phyloP scores from a whole-genome alignment of 176 grass and related monocot genomes.

The Musa schizocarpa region DNA sequence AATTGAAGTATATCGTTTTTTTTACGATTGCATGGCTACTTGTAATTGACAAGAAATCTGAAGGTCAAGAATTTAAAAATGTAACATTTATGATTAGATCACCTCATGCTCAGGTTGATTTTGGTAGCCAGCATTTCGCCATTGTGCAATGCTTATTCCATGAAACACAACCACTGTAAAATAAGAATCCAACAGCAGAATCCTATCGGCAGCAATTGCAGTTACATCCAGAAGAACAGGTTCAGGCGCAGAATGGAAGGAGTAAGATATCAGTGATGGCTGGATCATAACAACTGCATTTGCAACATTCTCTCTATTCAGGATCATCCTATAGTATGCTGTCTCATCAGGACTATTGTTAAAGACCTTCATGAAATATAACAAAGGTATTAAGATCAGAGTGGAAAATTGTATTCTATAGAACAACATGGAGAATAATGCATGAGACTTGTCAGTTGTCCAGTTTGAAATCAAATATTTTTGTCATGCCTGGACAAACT shows the following conservation, averaged over 20 bases:
- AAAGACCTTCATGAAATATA: constrained; percentile 10
- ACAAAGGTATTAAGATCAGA: not conserved
- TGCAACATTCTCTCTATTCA: constrained; percentile 14
- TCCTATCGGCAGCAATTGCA: constrained; percentile 13
- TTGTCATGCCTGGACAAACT: constrained; percentile 75
- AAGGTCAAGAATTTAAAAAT: not conserved
- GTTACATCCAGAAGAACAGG: constrained; percentile 19
- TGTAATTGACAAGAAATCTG: not conserved
- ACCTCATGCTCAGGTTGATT: constrained; percentile 80
- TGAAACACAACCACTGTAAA: constrained; percentile 15
- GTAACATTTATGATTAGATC: constrained; percentile 6
- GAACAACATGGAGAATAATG: constrained; percentile 17
- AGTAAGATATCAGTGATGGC: constrained; percentile 20
- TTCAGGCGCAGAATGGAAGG: constrained; percentile 4
- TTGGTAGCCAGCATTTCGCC: constrained; percentile 94
- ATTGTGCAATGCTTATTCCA: constrained; percentile 42
- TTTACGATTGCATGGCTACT: not conserved
- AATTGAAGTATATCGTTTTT: not conserved
- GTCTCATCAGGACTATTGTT: constrained; percentile 19
- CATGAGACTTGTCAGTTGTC: not conserved
- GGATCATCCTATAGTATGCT: constrained; percentile 20
- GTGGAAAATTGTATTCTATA: not conserved
- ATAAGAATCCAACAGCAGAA: constrained; percentile 13
- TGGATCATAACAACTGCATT: constrained; percentile 21
- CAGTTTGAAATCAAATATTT: not conserved